Base-by-base conservation (phyloP, 352 stramenopile genomes). In the Globisporangium sylvaticum region DNA sequence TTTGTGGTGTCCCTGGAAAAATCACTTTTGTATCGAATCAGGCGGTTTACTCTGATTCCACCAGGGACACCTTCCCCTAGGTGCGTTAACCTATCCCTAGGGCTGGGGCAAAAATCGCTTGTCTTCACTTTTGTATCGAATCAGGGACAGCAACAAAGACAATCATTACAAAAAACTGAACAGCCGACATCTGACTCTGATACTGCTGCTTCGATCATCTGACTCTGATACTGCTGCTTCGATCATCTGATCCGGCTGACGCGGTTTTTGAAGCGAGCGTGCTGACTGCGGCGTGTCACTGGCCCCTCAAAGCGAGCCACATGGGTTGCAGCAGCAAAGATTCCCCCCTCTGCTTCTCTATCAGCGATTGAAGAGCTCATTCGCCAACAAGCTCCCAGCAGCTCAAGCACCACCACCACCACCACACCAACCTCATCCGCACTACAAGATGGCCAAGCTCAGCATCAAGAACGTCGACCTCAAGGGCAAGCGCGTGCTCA, bases 401-500 rank as follows among this genome's bases (percentile, higher is more conserved):
- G 42, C 62, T 69, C 73, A 68, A 46, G 10, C 65, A 24, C 29
- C 20, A 31, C 3, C 14, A 32, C 64, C 18, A 37, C 3, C 12
- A 87, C 5, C 7, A 7, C 0, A 34, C 31, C 3, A 18, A 3
- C 12, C 34, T 5, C 37, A 44, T 46, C 15, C 42, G 18, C 18
- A 42, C 3, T 15, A 20, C 4, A 50, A 50, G 42, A 95, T 95
- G 87, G 73, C 83, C 61, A 96, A 96, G 74, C 80, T 94, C 68
- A 94, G 83, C 74, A 88, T 98, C 71, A 88, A 96, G 72, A 95
- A 98, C 72, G 89, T 95, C 59, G 93, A 98, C 74, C 83, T 98
- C 65, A 95, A 96, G 80, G 96, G 91, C 83, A 98, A 99, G 87
- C 98, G 96, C 79, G 97, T 99, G 66, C 90, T 99, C 64, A 97